Evolutionary conservation across 2,329 filamentous ascomycete species (phyloP), one percentile per base, ranked within the genome.

Genomic region (Seiridium cupressi): DNA sequence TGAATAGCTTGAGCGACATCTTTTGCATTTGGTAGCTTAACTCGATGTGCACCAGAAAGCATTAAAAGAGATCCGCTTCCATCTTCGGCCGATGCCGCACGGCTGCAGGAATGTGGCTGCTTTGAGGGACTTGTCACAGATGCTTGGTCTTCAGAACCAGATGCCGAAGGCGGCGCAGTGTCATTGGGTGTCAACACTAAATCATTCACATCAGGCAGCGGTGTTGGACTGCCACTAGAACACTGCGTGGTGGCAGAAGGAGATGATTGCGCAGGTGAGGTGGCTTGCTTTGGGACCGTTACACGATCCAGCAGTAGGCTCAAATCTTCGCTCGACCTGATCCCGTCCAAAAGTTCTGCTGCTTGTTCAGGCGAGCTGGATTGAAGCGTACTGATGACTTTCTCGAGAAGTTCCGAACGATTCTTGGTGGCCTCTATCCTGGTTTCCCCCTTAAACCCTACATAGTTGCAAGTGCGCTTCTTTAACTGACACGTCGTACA

Each of bases 381-480:
- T 48, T 66, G 68, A 11, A 74, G 64, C 0, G 63, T 64, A 1
- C 60, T 53, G 48, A 74, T 62, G 31, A 74, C 49, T 32, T 65
- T 64, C 61, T 74, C 72, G 7, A 72, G 62, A 6, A 64, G 60
- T 4, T 67, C 64, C 1, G 74, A 63, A 1, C 72, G 70, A 1
- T 69, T 60, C 51, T 70, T 68, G 59, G 68, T 68, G 13, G 70
- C 71, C 2, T 65, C 69, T 48, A 71, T 68, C 9, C 69, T 66
- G 6, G 70, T 72, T 61, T 72, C 69, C 40, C 71, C 69, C 4
- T 62, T 69, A 47, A 71, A 68, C 44, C 69, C 71, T 10, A 71
- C 69, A 57, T 73, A 74, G n/a, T 67, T 63, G 51, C 72, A 74
- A 2, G 64, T 55, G 26, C 66, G 63, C 11, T 61, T 62, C 47